Percentiles rank a stretch among this genome's conserved stretches.
Evolutionary conservation across 2,329 filamentous ascomycete species (phyloP).

Genomic region (Fusarium luffae): DNA sequence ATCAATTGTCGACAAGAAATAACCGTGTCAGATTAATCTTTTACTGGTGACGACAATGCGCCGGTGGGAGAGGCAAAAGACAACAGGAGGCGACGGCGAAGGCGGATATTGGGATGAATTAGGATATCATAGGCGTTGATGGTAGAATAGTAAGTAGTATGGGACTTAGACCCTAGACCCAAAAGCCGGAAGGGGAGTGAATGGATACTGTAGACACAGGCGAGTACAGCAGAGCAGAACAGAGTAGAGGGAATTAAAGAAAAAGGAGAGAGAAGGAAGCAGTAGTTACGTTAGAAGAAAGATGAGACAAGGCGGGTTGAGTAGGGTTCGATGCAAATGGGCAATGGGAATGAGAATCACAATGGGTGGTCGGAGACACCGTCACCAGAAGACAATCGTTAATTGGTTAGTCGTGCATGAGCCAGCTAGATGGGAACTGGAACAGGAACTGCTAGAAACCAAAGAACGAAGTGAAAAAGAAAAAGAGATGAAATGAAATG

Average conservation of each 20-base stretch:
- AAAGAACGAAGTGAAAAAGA: conserved; percentile 34
- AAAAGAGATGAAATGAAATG: conserved; percentile 34
- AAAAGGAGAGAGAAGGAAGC: not conserved
- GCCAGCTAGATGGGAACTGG: conserved; percentile 29
- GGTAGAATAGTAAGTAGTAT: not conserved
- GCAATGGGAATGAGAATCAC: conserved; percentile 2
- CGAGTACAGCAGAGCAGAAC: not conserved
- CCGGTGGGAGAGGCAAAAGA: conserved; percentile 7
- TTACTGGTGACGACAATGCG: conserved; percentile 13
- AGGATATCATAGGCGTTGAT: not conserved
- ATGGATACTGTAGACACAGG: not conserved
- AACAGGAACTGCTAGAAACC: conserved; percentile 27
- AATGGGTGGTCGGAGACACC: conserved; percentile 37
- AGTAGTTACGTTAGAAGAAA: conserved; percentile 18
- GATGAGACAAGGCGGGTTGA: conserved; percentile 4
- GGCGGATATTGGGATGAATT: conserved; percentile 20
- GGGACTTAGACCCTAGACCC: conserved; percentile 25
- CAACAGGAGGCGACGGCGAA: not conserved
- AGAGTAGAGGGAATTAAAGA: conserved; percentile 2
- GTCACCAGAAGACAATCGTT: conserved; percentile 12
- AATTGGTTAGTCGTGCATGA: conserved; percentile 36
- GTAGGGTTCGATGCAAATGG: conserved; percentile 13
- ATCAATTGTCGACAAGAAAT: not conserved
- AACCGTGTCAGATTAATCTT: conserved; percentile 1
- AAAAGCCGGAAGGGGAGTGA: conserved; percentile 15